These are phyloP conservation scores for Quercus suber DNA, from an alignment of 306 rosid species.

Conservation along the genomic window DNA sequence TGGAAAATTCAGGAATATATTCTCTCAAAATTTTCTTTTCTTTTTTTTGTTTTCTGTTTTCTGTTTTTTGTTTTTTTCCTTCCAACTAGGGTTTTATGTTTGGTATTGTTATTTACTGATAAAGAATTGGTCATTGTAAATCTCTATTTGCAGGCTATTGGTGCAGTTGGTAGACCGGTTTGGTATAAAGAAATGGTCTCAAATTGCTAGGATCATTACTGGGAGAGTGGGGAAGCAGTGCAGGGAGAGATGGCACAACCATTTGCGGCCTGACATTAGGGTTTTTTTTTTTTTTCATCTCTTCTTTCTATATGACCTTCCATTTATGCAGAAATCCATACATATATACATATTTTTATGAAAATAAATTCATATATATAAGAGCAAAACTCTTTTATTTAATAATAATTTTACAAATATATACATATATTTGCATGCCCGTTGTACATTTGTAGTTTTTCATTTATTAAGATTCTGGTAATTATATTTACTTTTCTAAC, in stretches of 20 bases:
- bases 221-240: slow-evolving; percentile 74
- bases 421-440: not conserved
- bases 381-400: not conserved
- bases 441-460: not conserved
- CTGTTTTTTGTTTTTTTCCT: not conserved
- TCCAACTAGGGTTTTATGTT: not conserved
- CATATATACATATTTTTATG: not conserved
- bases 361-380: not conserved
- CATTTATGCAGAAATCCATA: slow-evolving; percentile 3
- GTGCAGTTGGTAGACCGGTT: slow-evolving; percentile 35
- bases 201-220: slow-evolving; percentile 40
- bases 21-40: not conserved
- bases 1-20: not conserved
- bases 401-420: not conserved
- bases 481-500: not conserved
- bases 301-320: not conserved
- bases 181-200: slow-evolving; percentile 67
- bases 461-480: not conserved
- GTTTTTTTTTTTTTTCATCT: slow-evolving; percentile 29
- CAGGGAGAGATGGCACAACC: slow-evolving; percentile 84
- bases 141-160: slow-evolving; percentile 38
- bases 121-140: not conserved
- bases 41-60: not conserved
- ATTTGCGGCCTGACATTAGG: slow-evolving; percentile 69
- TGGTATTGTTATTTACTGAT: not conserved